Evolutionary conservation across 805 yeast genomes (phyloP).

Genomic region (Saccharomycopsis guyanensis): DNA sequence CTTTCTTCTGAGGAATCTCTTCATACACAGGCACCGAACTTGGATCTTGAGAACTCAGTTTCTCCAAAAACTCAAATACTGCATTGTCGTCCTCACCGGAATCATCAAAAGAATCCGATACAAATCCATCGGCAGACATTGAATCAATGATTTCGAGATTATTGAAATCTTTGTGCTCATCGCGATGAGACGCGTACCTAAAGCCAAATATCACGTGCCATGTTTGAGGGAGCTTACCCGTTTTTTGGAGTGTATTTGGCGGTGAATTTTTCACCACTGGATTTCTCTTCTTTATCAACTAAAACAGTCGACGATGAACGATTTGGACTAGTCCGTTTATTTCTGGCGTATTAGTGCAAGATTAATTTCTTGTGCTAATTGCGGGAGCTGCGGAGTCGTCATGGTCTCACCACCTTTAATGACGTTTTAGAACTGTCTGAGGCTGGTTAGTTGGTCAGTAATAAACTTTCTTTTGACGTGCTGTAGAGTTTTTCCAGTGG

Average conservation of each 20-base stretch:
- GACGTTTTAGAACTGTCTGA: slow-evolving; percentile 19
- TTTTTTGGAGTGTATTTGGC: too few species aligned
- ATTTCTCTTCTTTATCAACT: slow-evolving; percentile 19
- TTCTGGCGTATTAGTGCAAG: too few species aligned
- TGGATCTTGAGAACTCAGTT: neutral
- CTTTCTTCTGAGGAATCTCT: slow-evolving; percentile 29
- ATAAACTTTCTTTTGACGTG: too few species aligned
- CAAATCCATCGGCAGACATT: slow-evolving; percentile 4
- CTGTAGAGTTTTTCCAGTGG: too few species aligned
- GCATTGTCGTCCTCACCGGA: slow-evolving; percentile 12
- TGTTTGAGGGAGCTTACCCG: too few species aligned
- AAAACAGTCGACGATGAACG: slow-evolving; percentile 22
- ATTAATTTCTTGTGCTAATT: neutral
- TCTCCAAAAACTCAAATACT: slow-evolving; percentile 5
- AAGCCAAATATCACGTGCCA: too few species aligned
- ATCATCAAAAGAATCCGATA: slow-evolving; percentile 18
- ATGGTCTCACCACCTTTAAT: slow-evolving; percentile 19
- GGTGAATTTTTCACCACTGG: neutral
- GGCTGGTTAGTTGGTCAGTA: slow-evolving; percentile 16
- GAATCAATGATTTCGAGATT: too few species aligned
- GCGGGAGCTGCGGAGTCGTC: slow-evolving; percentile 20
- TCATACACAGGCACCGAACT: slow-evolving; percentile 26
- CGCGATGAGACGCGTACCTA: neutral
- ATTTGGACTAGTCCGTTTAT: slow-evolving; percentile 3
- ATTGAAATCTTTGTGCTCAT: neutral